Evolutionary conservation across 176 grass and related monocot genomes (phyloP).

Genomic region (Triticum monococcum): DNA sequence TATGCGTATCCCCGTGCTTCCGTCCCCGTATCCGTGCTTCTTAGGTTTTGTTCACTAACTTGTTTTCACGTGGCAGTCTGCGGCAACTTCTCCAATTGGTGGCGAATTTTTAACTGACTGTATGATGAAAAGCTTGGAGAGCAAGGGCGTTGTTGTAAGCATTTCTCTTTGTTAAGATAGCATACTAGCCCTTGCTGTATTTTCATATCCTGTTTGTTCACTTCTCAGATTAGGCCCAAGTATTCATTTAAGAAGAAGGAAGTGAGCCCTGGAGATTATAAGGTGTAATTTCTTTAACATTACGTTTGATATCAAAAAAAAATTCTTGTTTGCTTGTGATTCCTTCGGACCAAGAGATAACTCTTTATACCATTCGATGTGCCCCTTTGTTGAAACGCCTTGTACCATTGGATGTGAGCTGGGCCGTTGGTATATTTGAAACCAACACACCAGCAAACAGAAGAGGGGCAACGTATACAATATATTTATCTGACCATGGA

Average conservation of each 20-base stretch:
- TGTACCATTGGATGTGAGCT: background rate
- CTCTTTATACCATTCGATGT: background rate
- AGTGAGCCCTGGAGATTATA: slow-evolving; percentile 79
- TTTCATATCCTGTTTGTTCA: slow-evolving; percentile 35
- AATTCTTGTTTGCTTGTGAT: background rate
- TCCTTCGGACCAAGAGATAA: background rate
- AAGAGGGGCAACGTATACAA: background rate
- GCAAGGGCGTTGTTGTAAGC: slow-evolving; percentile 83
- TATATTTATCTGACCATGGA: background rate
- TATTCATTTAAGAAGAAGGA: slow-evolving; percentile 99
- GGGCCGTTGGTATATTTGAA: slow-evolving; percentile 3
- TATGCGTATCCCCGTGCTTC: no score
- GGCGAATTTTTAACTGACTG: slow-evolving; percentile 99
- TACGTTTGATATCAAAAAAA: background rate
- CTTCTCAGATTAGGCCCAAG: slow-evolving; percentile 86
- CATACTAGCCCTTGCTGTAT: slow-evolving; percentile 2
- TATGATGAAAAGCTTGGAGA: slow-evolving; percentile 99
- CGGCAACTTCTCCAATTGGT: slow-evolving; percentile 79
- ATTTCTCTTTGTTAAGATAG: slow-evolving; percentile 19
- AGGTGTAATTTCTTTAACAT: slow-evolving; percentile 49
- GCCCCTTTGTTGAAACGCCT: background rate
- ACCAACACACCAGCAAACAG: background rate
- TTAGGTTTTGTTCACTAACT: slow-evolving; percentile 10
- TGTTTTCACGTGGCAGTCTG: slow-evolving; percentile 67
- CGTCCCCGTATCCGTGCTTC: no score